Percentiles rank a stretch among this genome's conserved stretches.
Evolutionary conservation across 495 filamentous ascomycete species (phyloP).

Genomic region (Polyplosphaeria fusca): DNA sequence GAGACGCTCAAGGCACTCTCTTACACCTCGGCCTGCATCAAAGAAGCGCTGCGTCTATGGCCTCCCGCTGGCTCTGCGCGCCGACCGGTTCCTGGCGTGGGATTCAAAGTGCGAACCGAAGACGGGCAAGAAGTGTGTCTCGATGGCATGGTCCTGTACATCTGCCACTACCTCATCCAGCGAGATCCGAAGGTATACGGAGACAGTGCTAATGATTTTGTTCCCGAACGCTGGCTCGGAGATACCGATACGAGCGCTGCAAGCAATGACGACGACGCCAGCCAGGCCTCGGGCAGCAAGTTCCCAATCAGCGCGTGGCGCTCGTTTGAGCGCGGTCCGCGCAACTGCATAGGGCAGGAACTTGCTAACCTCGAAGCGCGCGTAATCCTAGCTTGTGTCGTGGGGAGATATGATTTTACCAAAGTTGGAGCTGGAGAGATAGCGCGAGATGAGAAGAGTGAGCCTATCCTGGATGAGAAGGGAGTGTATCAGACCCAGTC

Average conservation of each 20-base stretch:
- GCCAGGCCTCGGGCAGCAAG: not conserved
- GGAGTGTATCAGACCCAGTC: conserved; percentile 45
- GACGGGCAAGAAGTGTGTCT: conserved; percentile 39
- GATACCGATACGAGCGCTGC: conserved; percentile 10
- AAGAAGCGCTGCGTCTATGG: conserved; percentile 38
- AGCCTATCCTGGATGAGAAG: conserved; percentile 39
- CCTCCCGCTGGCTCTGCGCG: conserved; percentile 34
- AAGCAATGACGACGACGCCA: not conserved
- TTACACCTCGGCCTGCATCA: conserved; percentile 40
- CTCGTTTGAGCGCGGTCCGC: conserved; percentile 37
- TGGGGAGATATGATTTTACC: conserved; percentile 35
- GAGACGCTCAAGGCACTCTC: conserved; percentile 25
- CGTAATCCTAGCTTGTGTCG: conserved; percentile 36
- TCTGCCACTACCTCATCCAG: conserved; percentile 32
- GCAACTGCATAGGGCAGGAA: conserved; percentile 44
- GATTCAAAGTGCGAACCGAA: conserved; percentile 27
- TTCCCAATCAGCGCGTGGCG: conserved; percentile 35
- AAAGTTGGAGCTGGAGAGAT: conserved; percentile 49
- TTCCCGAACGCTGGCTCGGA: conserved; percentile 30
- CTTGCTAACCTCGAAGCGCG: conserved; percentile 40
- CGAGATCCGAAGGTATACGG: conserved; percentile 29
- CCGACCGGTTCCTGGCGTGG: conserved; percentile 13
- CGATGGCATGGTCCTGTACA: conserved; percentile 37
- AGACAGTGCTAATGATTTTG: conserved; percentile 24
- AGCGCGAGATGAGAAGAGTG: conserved; percentile 16